phyloP scores from a whole-genome alignment of 164 flowering plant genomes.

The Brasenia schreberi region DNA sequence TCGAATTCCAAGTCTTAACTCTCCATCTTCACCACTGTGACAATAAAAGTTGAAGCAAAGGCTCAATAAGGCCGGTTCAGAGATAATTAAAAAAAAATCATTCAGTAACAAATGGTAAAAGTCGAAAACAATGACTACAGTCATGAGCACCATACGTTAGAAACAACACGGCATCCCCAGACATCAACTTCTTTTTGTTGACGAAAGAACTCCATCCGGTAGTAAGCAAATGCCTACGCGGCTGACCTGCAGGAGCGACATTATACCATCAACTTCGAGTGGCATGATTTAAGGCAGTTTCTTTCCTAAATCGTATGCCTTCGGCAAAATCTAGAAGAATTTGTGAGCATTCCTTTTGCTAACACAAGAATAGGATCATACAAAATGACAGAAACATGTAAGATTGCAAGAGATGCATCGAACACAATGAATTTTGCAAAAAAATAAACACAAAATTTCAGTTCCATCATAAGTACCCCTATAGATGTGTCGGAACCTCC shows the following conservation, averaged over 20 bases:
- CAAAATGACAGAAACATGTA: too few species aligned
- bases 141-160: slow-evolving; percentile 39
- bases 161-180: slow-evolving; percentile 97
- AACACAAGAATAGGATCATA: too few species aligned
- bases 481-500: slow-evolving; percentile 93
- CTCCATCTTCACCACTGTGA: slow-evolving; percentile 80
- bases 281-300: neutral
- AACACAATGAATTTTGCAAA: too few species aligned
- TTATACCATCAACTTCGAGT: neutral
- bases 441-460: too few species aligned
- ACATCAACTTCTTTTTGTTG: slow-evolving; percentile 83
- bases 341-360: too few species aligned
- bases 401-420: too few species aligned
- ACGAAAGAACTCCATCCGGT: slow-evolving; percentile 99
- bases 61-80: too few species aligned
- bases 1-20: slow-evolving; percentile 76
- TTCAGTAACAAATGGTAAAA: neutral
- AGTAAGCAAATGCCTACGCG: slow-evolving; percentile 93
- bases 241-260: slow-evolving; percentile 58
- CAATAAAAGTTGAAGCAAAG: too few species aligned
- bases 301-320: neutral
- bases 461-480: slow-evolving; percentile 35
- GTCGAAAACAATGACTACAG: neutral
- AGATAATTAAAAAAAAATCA: neutral
- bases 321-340: neutral